Conservation (phyloP, 441 rosid genomes). For the Erodium moschatum region DNA sequence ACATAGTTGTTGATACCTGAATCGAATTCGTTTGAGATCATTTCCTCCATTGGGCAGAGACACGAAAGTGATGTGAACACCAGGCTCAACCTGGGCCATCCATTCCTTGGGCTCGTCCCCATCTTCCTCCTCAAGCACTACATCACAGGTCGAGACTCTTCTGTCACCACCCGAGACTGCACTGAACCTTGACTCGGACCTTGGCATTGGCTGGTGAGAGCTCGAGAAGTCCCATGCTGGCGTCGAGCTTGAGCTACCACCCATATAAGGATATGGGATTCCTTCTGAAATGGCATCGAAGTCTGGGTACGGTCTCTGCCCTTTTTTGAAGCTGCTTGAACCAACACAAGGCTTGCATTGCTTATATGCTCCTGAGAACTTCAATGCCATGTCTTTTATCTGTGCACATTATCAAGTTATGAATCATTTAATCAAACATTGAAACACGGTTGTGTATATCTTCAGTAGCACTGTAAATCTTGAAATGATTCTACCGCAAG, state of each 20-base stretch:
- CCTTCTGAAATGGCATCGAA: background rate
- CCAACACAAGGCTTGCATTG: constrained; percentile 86
- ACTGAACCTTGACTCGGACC: background rate
- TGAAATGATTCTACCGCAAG: too few relatives aligned
- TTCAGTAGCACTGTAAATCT: too few relatives aligned
- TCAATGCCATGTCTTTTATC: constrained; percentile 91
- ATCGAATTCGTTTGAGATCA: constrained; percentile 89
- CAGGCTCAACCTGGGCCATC: constrained; percentile 99
- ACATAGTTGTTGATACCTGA: constrained; percentile 18
- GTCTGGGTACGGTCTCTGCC: constrained; percentile 5
- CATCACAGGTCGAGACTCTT: too few relatives aligned
- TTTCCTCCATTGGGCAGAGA: constrained; percentile 91
- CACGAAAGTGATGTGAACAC: constrained; percentile 89
- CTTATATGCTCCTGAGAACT: constrained; percentile 67
- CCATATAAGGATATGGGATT: constrained; percentile 28
- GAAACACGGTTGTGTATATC: too few relatives aligned
- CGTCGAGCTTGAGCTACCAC: constrained; percentile 45
- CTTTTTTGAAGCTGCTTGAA: constrained; percentile 32
- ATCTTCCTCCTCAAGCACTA: constrained; percentile 32
- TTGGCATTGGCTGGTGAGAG: constrained; percentile 23
- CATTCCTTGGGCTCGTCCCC: constrained; percentile 85
- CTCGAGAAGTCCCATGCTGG: constrained; percentile 96
- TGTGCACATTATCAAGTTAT: constrained; percentile 26
- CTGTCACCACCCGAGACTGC: background rate
- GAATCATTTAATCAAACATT: too few relatives aligned